A percentile compares a stretch with the other conserved stretches of the same genome.
Evolutionary conservation across 164 flowering plant species (phyloP).

Genomic region (Aristolochia contorta): DNA sequence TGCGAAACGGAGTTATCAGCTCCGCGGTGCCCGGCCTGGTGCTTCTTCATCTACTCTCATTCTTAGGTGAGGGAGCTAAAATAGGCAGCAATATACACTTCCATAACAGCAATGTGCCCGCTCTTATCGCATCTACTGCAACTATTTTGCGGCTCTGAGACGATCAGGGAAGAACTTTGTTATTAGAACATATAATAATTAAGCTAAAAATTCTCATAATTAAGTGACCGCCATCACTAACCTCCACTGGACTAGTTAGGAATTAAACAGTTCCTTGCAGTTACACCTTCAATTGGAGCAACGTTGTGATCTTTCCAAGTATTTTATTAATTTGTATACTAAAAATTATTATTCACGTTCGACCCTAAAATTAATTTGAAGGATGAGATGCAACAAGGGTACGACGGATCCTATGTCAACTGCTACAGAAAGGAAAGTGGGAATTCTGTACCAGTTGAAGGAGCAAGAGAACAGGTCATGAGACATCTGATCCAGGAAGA

Average conservation of each 20-base stretch:
- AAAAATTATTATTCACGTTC: too few relatives aligned
- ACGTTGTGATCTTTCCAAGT: too few relatives aligned
- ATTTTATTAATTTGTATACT: too few relatives aligned
- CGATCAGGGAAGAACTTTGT: slow-evolving; percentile 18
- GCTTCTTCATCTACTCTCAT: slow-evolving; percentile 14
- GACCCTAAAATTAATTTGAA: slow-evolving; percentile 3
- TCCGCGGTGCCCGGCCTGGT: slow-evolving; percentile 17
- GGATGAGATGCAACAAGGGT: slow-evolving; percentile 55
- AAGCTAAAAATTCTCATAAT: slow-evolving; percentile 8
- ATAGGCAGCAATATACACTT: not conserved
- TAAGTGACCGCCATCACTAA: too few relatives aligned
- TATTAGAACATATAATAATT: too few relatives aligned
- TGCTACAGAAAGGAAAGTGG: slow-evolving; percentile 32
- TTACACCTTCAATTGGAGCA: too few relatives aligned
- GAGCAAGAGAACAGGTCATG: slow-evolving; percentile 19
- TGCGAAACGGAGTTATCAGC: slow-evolving; percentile 15
- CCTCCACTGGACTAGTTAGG: too few relatives aligned
- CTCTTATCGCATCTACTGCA: slow-evolving; percentile 6
- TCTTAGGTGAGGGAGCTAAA: slow-evolving; percentile 15
- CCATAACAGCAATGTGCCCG: slow-evolving; percentile 3
- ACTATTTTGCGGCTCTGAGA: slow-evolving; percentile 28
- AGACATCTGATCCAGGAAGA: slow-evolving; percentile 24
- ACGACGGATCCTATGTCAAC: slow-evolving; percentile 48
- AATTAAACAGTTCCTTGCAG: too few relatives aligned
- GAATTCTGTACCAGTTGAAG: slow-evolving; percentile 7